phyloP scores from a whole-genome alignment of 1,284 basidiomycete species.

The Anthracocystis walkeri region DNA sequence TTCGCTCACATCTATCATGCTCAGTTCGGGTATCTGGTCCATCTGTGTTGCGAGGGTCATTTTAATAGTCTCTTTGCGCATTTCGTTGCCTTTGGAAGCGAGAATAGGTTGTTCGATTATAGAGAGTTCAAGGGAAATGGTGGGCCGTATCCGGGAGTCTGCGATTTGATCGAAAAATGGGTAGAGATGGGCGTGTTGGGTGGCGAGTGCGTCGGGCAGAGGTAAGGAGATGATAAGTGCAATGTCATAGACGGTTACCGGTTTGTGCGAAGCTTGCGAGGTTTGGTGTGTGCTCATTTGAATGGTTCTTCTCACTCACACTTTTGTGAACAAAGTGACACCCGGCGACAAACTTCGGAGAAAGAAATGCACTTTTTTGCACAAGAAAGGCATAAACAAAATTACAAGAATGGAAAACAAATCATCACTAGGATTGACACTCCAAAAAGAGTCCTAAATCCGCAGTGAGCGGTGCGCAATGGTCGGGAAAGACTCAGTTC shows the following conservation, averaged over 20 bases:
- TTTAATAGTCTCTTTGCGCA: slow-evolving; percentile 98
- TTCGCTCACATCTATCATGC: slow-evolving; percentile 98
- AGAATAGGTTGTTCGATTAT: slow-evolving; percentile 82
- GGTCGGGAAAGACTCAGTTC: too few relatives aligned
- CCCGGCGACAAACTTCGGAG: too few relatives aligned
- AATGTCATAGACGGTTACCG: too few relatives aligned
- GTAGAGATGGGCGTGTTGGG: slow-evolving; percentile 82
- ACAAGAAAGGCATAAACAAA: too few relatives aligned
- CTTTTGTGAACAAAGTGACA: too few relatives aligned
- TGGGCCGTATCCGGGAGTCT: slow-evolving; percentile 74
- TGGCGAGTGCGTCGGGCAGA: slow-evolving; percentile 52
- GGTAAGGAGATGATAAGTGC: slow-evolving; percentile 20
- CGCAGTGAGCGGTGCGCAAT: too few relatives aligned
- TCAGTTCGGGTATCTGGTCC: slow-evolving; percentile 89
- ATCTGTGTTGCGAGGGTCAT: slow-evolving; percentile 93
- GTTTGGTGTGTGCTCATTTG: too few relatives aligned
- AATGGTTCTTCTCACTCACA: too few relatives aligned
- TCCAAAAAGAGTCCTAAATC: too few relatives aligned
- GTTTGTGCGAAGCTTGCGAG: not conserved
- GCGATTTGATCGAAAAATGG: slow-evolving; percentile 89
- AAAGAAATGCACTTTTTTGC: too few relatives aligned
- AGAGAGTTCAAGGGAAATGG: slow-evolving; percentile 77
- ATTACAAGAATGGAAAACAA: too few relatives aligned
- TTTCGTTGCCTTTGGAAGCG: slow-evolving; percentile 85
- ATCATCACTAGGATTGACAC: too few relatives aligned